Percentiles rank a stretch among this genome's conserved stretches.
Evolutionary conservation across 768 basidiomycete genomes (phyloP).

Genomic region (Amanita rubescens): DNA sequence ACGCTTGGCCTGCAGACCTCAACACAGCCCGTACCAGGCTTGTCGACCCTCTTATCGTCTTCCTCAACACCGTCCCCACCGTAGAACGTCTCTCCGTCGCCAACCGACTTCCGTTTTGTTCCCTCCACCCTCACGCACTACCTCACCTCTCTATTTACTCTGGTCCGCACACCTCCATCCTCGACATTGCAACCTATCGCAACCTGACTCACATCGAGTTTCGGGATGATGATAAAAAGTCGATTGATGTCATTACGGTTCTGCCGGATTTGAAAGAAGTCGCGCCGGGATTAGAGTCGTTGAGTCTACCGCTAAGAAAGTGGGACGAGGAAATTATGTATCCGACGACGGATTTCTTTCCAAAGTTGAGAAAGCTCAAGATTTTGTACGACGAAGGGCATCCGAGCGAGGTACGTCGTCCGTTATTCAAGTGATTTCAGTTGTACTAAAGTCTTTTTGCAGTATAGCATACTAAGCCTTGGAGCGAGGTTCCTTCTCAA

Average conservation of each 20-base stretch:
- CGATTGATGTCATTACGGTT: slow-evolving; percentile 10
- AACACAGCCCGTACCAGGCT: slow-evolving; percentile 6
- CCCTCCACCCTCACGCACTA: slow-evolving; percentile 10
- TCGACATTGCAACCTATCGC: slow-evolving; percentile 8
- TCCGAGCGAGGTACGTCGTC: slow-evolving; percentile 32
- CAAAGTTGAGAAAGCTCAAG: slow-evolving; percentile 27
- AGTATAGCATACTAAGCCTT: slow-evolving; percentile 34
- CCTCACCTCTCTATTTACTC: slow-evolving; percentile 12
- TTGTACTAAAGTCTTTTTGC: background rate
- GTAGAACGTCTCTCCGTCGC: slow-evolving; percentile 12
- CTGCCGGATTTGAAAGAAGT: slow-evolving; percentile 21
- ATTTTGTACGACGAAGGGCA: slow-evolving; percentile 30
- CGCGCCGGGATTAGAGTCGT: slow-evolving; percentile 11
- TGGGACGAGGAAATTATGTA: slow-evolving; percentile 43
- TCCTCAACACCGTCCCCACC: slow-evolving; percentile 11
- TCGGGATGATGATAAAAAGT: slow-evolving; percentile 14
- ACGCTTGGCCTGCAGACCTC: slow-evolving; percentile 14
- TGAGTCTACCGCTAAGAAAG: slow-evolving; percentile 27
- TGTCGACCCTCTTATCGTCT: slow-evolving; percentile 12
- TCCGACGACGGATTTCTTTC: slow-evolving; percentile 32
- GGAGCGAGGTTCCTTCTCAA: slow-evolving; percentile 34
- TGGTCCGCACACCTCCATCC: slow-evolving; percentile 12
- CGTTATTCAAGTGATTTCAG: background rate
- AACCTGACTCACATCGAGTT: slow-evolving; percentile 15
- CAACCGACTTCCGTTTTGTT: slow-evolving; percentile 12